Evolutionary conservation across 1,139 yeast genomes (phyloP).

Genomic region (Eremothecium sinecaudum): DNA sequence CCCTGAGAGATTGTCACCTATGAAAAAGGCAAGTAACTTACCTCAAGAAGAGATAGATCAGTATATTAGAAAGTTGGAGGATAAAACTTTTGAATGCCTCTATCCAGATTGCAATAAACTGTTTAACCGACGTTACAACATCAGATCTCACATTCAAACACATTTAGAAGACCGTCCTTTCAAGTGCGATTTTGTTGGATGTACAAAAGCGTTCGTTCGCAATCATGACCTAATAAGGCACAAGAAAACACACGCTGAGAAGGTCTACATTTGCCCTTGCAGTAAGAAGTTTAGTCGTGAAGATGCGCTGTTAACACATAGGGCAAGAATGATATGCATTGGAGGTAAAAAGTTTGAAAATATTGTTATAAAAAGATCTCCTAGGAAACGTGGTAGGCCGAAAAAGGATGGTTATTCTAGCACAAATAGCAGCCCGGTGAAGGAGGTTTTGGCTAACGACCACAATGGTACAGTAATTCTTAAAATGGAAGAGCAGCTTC

Average conservation of each 20-base stretch:
- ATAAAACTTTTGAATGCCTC: conserved; percentile 60
- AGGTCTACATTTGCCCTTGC: conserved; percentile 72
- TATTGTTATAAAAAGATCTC: conserved; percentile 29
- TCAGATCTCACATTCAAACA: conserved; percentile 94
- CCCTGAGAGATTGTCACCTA: conserved; percentile 4
- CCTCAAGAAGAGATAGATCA: conserved; percentile 88
- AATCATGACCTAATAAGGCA: conserved; percentile 93
- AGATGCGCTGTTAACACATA: conserved; percentile 80
- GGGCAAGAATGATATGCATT: conserved; percentile 64
- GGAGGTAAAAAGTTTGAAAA: conserved; percentile 49
- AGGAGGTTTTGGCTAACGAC: conserved; percentile 20
- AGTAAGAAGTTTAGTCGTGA: conserved; percentile 86
- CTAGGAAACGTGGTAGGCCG: conserved; percentile 12
- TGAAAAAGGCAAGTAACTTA: conserved; percentile 34
- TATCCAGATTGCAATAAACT: conserved; percentile 74
- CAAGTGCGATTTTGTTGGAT: conserved; percentile 51
- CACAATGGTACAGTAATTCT: conserved; percentile 18
- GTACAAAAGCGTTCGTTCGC: conserved; percentile 63
- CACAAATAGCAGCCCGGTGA: conserved; percentile 28
- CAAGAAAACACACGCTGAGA: conserved; percentile 74
- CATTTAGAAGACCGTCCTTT: conserved; percentile 92
- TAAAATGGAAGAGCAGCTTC: conserved; percentile 23
- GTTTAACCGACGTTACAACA: conserved; percentile 84
- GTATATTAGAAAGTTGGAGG: conserved; percentile 53
- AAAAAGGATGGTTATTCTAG: conserved; percentile 33